A percentile compares a stretch with the other conserved stretches of the same genome.
phyloP scores from a whole-genome alignment of 179 eudicot species.

The Corrigiola litoralis region DNA sequence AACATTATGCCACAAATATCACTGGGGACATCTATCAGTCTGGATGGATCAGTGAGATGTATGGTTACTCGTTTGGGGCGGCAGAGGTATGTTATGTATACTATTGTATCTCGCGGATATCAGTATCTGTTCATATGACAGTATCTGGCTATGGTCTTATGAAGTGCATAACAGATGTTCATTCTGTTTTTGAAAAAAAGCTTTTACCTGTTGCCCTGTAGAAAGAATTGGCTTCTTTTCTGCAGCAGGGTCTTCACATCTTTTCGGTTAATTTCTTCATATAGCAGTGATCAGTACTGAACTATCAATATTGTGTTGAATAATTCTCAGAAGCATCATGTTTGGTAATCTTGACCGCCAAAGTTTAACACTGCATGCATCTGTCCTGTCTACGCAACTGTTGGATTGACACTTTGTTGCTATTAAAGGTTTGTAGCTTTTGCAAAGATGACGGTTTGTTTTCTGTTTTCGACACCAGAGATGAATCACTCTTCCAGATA shows the following conservation, averaged over 20 bases:
- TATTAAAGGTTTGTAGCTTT: not conserved
- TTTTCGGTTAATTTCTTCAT: not conserved
- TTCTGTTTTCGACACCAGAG: not conserved
- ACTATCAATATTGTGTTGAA: too few relatives aligned
- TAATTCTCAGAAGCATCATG: too few relatives aligned
- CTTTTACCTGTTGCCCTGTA: not conserved
- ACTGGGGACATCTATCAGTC: slow-evolving; percentile 85
- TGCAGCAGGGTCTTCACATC: not conserved
- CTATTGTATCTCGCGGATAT: not conserved
- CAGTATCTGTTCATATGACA: not conserved
- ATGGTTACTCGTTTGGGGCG: slow-evolving; percentile 94
- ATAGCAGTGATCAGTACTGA: not conserved
- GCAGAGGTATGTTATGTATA: slow-evolving; percentile 67
- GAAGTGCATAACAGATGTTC: not conserved
- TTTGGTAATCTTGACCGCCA: too few relatives aligned
- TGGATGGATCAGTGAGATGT: slow-evolving; percentile 99
- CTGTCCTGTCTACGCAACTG: not conserved
- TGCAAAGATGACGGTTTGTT: not conserved
- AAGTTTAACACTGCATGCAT: too few relatives aligned
- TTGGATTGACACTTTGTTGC: not conserved
- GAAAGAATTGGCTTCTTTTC: not conserved
- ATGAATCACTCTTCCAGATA: not conserved
- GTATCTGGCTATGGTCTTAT: not conserved
- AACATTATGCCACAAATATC: slow-evolving; percentile 67
- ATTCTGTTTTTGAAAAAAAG: not conserved